Evolutionary conservation across 1,139 yeast genomes (phyloP), one percentile per base, ranked within the genome.

Genomic region (Geotrichum histeridarum): DNA sequence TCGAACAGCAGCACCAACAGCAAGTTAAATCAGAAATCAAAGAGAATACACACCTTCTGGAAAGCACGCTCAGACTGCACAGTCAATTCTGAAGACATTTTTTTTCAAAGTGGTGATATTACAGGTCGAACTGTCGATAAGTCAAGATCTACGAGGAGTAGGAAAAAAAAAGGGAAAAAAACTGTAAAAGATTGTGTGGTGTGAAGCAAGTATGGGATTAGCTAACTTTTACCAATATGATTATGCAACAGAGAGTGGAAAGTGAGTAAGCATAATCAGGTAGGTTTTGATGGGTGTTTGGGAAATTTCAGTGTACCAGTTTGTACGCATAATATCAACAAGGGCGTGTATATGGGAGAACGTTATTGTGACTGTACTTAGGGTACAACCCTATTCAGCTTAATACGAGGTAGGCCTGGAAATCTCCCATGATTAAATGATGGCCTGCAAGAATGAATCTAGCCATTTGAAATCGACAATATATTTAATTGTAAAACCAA

Each of bases 51-150:
- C 32, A 87, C 95, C 95, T 93, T 94, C 86, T 93, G 99, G 96
- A 86, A 93, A 88, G 99, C 99, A 83, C 96, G 93, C 85, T 94
- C 99, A 77, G 97, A 87, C 86, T 93, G 99, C 82, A 94, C 99
- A 78, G 96, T 90, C 83, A 93, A 90, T 86, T 93, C 99, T 79
- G 98, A 87, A 78, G 98, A 95, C 98, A 93, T 93, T 81, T 81
- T 81, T 81, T 80, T 48, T 33, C 42, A 14, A 31, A 38, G 41
- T 33, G 50, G 54, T 30, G 51, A 48, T 48, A 35, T 43, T 38
- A 45, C 42, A n/a, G 49, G 49, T 45, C 49, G 49, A 44, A 44
- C 48, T n/a, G 48, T 44, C 48, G 48, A 22, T 36, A 45, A 45
- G 41, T 45, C 49, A 22, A 8, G 41, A 45, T 45, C 49, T 31